Percentiles rank a stretch among this genome's conserved stretches.
These are phyloP conservation scores for Fusarium tanahbumbuense DNA, from an alignment of 2,329 filamentous ascomycete genomes.

Conservation along the genomic window DNA sequence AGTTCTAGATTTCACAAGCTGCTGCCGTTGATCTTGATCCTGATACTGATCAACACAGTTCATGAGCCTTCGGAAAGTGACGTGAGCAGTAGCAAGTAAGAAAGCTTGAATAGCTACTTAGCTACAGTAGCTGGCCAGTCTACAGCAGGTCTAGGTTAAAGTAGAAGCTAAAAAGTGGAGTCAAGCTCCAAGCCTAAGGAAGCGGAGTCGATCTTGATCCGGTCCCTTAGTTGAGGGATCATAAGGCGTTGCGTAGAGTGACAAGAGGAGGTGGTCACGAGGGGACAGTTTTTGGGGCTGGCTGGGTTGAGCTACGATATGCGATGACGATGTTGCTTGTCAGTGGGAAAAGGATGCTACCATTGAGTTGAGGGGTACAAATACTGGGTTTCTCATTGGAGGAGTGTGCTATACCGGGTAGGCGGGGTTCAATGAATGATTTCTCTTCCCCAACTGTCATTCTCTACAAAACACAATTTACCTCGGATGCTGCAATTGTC, in stretches of 20 bases:
- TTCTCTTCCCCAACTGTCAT: background rate
- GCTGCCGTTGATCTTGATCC: background rate
- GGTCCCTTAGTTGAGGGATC: conserved; percentile 25
- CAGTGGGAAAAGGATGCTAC: background rate
- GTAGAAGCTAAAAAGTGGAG: conserved; percentile 23
- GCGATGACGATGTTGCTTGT: conserved; percentile 35
- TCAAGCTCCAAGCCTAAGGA: conserved; percentile 4
- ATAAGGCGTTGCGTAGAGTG: background rate
- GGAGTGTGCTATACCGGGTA: background rate
- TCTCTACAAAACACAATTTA: background rate
- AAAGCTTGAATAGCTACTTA: conserved; percentile 12
- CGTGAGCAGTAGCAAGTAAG: conserved; percentile 22
- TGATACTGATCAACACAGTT: conserved; percentile 13
- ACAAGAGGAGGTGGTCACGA: conserved; percentile 17
- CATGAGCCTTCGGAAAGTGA: conserved; percentile 26
- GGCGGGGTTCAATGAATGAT: background rate
- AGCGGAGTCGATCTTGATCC: conserved; percentile 35
- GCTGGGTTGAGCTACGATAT: conserved; percentile 24
- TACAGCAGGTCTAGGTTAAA: background rate
- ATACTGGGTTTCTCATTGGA: background rate
- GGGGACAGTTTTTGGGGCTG: conserved; percentile 13
- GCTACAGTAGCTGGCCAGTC: background rate
- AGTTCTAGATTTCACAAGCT: background rate
- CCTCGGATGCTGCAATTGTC: background rate
- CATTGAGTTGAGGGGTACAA: background rate